A percentile compares a stretch with the other conserved stretches of the same genome.
Conservation (phyloP, 1,139 yeast species). For the Geotrichum cucujoidarum region DNA sequence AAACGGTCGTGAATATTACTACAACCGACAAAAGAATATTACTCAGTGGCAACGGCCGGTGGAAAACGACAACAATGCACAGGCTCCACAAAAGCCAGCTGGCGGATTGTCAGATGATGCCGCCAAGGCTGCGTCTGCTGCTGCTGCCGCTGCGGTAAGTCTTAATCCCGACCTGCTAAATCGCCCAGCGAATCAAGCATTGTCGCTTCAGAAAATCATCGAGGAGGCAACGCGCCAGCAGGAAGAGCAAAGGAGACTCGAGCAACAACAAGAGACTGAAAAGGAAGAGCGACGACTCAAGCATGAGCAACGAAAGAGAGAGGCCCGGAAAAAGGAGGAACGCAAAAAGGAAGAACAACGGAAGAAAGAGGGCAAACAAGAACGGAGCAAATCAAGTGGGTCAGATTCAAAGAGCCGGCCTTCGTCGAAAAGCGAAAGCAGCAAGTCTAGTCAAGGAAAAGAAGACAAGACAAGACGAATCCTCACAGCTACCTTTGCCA, state of each 20-base stretch:
- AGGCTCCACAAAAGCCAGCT: not conserved
- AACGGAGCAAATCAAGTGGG: not conserved
- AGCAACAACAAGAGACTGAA: slow-evolving; percentile 21
- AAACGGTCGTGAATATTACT: slow-evolving; percentile 46
- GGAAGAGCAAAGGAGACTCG: slow-evolving; percentile 28
- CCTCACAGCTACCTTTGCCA: slow-evolving; percentile 48
- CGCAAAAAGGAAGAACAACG: not conserved
- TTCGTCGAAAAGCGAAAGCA: not conserved
- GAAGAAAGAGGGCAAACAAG: not conserved
- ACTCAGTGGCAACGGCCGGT: slow-evolving; percentile 56
- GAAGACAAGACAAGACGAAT: not conserved
- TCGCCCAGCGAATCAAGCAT: slow-evolving; percentile 26
- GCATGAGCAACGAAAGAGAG: slow-evolving; percentile 1
- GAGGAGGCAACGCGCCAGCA: slow-evolving; percentile 39
- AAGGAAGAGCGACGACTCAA: not conserved
- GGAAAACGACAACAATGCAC: not conserved
- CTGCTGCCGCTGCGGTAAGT: not conserved
- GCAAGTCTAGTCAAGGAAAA: not conserved
- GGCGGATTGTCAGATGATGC: slow-evolving; percentile 9
- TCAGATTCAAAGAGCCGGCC: not conserved
- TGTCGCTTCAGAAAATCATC: slow-evolving; percentile 39
- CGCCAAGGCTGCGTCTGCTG: slow-evolving; percentile 24
- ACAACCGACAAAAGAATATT: slow-evolving; percentile 44
- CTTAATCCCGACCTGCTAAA: not conserved
- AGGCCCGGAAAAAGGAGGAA: not conserved